A percentile compares a stretch with the other conserved stretches of the same genome.
Conservation (phyloP, 2,329 filamentous ascomycete species). For the Sclerotinia borealis region DNA sequence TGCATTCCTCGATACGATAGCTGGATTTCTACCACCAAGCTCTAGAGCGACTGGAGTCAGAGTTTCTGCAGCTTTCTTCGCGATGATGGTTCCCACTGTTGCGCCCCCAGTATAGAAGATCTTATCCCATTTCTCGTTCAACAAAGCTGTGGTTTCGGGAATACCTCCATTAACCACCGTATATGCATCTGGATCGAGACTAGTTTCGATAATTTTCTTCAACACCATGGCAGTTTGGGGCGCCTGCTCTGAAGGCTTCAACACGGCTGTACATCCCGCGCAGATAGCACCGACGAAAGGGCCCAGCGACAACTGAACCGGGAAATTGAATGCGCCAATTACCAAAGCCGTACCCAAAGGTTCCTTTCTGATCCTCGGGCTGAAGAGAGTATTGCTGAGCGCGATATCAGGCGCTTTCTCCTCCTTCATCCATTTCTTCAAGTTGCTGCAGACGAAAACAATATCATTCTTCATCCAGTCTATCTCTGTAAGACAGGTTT, state of each 20-base stretch:
- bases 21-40: conserved; percentile 86
- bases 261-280: conserved; percentile 79
- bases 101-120: conserved; percentile 91
- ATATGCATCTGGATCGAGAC: conserved; percentile 73
- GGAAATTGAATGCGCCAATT: conserved; percentile 93
- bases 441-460: conserved; percentile 67
- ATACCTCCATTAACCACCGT: conserved; percentile 73
- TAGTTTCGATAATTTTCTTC: conserved; percentile 68
- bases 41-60: conserved; percentile 86
- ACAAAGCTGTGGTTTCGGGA: conserved; percentile 71
- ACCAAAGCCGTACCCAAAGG: conserved; percentile 78
- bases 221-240: conserved; percentile 71
- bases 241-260: conserved; percentile 86
- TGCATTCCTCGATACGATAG: conserved; percentile 80
- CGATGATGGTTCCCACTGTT: conserved; percentile 76
- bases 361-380: conserved; percentile 75
- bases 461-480: conserved; percentile 77
- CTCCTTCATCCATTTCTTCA: conserved; percentile 78
- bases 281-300: conserved; percentile 86
- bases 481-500: conserved; percentile 69
- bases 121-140: conserved; percentile 94
- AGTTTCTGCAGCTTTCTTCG: conserved; percentile 82
- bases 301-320: conserved; percentile 70
- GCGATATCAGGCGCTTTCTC: conserved; percentile 67
- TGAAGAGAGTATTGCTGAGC: conserved; percentile 61